These are phyloP conservation scores for Obba rivulosa DNA, from an alignment of 768 basidiomycete species.

Conservation along the genomic window DNA sequence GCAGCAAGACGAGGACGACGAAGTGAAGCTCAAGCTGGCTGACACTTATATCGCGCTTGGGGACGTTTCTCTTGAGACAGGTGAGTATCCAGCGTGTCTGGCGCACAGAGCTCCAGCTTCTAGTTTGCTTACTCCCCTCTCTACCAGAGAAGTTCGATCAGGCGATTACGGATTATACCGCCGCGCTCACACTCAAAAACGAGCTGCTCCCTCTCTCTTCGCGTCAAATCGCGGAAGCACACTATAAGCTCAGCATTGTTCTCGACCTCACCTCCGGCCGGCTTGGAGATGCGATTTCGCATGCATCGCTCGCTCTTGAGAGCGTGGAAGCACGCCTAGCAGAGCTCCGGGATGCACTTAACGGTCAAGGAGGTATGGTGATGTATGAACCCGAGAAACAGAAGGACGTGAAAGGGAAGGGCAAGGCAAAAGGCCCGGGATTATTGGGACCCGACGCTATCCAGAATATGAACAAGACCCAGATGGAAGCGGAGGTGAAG, in stretches of 20 bases:
- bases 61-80: constrained; percentile 95
- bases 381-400: constrained; percentile 16
- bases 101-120: neutral
- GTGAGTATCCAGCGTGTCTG: constrained; percentile 37
- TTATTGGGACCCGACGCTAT: constrained; percentile 51
- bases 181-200: constrained; percentile 68
- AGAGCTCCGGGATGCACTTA: constrained; percentile 46
- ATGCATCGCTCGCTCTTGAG: constrained; percentile 74
- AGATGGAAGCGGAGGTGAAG: constrained; percentile 74
- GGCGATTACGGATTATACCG: constrained; percentile 82
- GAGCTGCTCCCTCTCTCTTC: constrained; percentile 80
- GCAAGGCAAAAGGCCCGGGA: constrained; percentile 45
- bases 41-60: constrained; percentile 89
- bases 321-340: constrained; percentile 70
- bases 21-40: constrained; percentile 74
- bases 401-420: constrained; percentile 62
- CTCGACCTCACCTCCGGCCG: constrained; percentile 86
- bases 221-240: constrained; percentile 88
- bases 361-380: constrained; percentile 29
- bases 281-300: constrained; percentile 73
- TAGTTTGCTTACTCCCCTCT: constrained; percentile 1
- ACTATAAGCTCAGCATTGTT: constrained; percentile 92
- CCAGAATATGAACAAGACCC: constrained; percentile 62
- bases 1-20: constrained; percentile 51
- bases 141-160: constrained; percentile 89